Percentiles rank a stretch among this genome's conserved stretches.
Conservation (phyloP, 768 basidiomycete genomes). For the Lactarius quietus region DNA sequence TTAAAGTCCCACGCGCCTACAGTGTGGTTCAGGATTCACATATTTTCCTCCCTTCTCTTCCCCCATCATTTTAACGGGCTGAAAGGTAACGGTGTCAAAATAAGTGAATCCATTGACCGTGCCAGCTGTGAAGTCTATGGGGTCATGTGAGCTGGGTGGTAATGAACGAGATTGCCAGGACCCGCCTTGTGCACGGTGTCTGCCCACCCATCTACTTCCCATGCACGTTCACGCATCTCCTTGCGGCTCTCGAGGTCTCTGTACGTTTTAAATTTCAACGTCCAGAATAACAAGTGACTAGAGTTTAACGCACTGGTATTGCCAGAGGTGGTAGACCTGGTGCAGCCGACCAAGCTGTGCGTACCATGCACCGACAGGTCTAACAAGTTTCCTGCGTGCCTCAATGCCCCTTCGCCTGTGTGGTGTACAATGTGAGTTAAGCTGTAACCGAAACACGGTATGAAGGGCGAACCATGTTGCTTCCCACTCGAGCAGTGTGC, state of each 20-base stretch:
- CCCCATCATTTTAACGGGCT: constrained; percentile 83
- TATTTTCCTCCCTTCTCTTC: constrained; percentile 87
- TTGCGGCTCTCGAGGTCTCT: constrained; percentile 79
- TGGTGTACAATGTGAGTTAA: constrained; percentile 1
- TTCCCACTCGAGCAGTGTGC: constrained; percentile 94
- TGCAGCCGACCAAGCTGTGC: constrained; percentile 81
- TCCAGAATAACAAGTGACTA: not conserved
- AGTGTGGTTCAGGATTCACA: constrained; percentile 84
- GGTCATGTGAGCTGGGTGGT: not conserved
- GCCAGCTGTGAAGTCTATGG: constrained; percentile 86
- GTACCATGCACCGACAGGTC: constrained; percentile 90
- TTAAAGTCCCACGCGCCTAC: constrained; percentile 73
- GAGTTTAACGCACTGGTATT: constrained; percentile 66
- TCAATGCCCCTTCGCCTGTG: constrained; percentile 89
- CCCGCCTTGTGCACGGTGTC: constrained; percentile 88
- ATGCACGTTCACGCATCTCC: constrained; percentile 82
- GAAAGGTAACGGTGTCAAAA: constrained; percentile 75
- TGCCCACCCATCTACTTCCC: constrained; percentile 94
- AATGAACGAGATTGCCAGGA: not conserved
- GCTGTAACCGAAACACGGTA: not conserved
- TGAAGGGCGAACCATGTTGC: constrained; percentile 63
- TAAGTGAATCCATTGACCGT: constrained; percentile 80
- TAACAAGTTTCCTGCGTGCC: constrained; percentile 82
- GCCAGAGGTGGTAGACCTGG: constrained; percentile 96
- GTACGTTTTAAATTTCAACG: not conserved